Conservation (phyloP, 2,329 filamentous ascomycete species). For the Botrytis medusae region DNA sequence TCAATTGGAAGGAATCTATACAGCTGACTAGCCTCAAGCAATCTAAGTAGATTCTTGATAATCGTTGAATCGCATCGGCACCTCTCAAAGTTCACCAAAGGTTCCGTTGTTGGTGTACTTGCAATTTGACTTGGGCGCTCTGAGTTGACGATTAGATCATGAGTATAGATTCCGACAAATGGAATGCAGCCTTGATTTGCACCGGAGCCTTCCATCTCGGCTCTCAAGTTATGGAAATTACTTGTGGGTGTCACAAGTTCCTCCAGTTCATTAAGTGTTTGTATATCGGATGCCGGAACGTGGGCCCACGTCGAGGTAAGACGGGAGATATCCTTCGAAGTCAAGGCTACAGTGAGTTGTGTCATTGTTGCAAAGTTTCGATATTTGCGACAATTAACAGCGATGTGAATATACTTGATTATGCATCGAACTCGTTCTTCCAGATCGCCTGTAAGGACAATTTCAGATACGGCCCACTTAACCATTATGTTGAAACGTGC, state of each 20-base stretch:
- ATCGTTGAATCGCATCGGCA: conserved; percentile 74
- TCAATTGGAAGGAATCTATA: conserved; percentile 75
- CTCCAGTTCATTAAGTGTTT: conserved; percentile 68
- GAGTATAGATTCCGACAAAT: conserved; percentile 80
- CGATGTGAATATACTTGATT: conserved; percentile 81
- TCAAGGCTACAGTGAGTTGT: conserved; percentile 74
- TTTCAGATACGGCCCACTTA: conserved; percentile 81
- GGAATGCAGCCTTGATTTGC: conserved; percentile 74
- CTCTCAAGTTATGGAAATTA: conserved; percentile 74
- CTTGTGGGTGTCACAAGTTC: conserved; percentile 70
- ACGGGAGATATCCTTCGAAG: conserved; percentile 69
- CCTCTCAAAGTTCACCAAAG: conserved; percentile 79
- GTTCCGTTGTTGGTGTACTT: conserved; percentile 62
- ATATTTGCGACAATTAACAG: conserved; percentile 69
- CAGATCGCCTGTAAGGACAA: conserved; percentile 69
- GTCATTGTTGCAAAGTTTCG: conserved; percentile 84
- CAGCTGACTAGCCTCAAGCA: conserved; percentile 75
- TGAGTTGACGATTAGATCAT: conserved; percentile 78
- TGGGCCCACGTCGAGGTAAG: conserved; percentile 70
- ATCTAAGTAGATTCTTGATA: conserved; percentile 73
- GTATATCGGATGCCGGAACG: conserved; percentile 63
- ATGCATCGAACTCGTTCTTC: conserved; percentile 75
- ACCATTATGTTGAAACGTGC: conserved; percentile 86
- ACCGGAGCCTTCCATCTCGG: conserved; percentile 72
- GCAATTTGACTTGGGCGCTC: conserved; percentile 76